Evolutionary conservation across 306 rosid species (phyloP), one percentile per base, ranked within the genome.

Genomic region (Delonix regia): DNA sequence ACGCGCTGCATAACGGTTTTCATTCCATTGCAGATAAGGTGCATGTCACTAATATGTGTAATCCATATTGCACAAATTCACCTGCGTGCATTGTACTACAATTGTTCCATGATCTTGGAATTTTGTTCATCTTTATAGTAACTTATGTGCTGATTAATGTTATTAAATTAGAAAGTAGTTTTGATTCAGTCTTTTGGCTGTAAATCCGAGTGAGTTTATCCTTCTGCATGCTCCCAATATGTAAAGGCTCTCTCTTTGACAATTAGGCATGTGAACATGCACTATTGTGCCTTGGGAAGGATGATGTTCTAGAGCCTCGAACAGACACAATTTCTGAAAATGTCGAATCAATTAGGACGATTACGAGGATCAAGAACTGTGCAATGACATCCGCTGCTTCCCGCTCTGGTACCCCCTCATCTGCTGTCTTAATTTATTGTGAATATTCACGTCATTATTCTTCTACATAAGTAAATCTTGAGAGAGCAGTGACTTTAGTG

Each of bases 221-320:
- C 33, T 81, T 65, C 13, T 27, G 38, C 25, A 19, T 83, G 76
- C 70, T 63, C 9, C 36, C 13, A 9, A 18, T 61, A 18, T 30
- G 12, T 63, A 80, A 76, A 73, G 33, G 28, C 22, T 74, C 75
- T 49, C 22, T 48, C 33, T 38, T 74, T 78, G 79, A 76, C n/a
- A 33, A 84, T 71, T 68, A 89, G 98, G 98, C 96, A 69, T 87
- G 94, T 87, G 97, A 92, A 81, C 79, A 83, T 64, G 91, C 90
- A 14, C 81, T 86, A 77, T 69, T 59, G 30, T 73, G 86, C 84
- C 64, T 85, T 49, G 80, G 74, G 60, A 87, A 68, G 80, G 73
- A 75, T 55, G 91, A 74, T 82, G 64, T 67, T 67, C 59, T 57
- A 77, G 79, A 87, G 57, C 69, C 62, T 45, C 84, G 79, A 81